Base-by-base conservation (phyloP, 2,329 filamentous ascomycete genomes). In the Colletotrichum gigasporum region DNA sequence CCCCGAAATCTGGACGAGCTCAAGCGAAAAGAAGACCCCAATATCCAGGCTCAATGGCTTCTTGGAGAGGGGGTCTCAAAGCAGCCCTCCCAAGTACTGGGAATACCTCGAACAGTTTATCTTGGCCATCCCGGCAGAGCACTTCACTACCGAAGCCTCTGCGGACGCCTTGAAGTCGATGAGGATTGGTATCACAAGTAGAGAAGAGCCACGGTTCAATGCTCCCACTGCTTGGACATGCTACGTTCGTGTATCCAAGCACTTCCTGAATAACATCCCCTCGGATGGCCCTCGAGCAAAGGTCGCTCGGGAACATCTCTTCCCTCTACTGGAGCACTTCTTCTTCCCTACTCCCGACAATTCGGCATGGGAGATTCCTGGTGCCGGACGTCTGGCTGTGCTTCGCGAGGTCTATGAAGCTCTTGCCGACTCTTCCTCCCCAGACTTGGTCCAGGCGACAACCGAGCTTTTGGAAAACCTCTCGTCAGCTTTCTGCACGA, bases 1-100 rank as follows among this genome's bases (percentile, higher is more conserved):
- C 50, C 89, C 93, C 1, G 83, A 88, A 14, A 81, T 94, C 9
- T 99, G 96, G 96, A 90, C 88, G 1, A 82, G 85, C 76, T 63
- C 83, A 3, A 79, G 75, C 12, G 79, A 80, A n/a, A 86, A 87
- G 67, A 87, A 84, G 60, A 78, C 85, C 1, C 82, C 86, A 0
- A 69, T 86, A 2, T 79, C 80, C 4, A 79, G 90, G 20, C 76
- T 99, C 4, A 85, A 87, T 51, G 81, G 88, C 8, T 96, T 96
- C 69, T 80, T 98, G 6, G 89, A 91, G 66, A 92, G 90, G 70
- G 95, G 96, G 3, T 97, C 95, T 0, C 92, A 97, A 71, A 87
- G 89, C n/a, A 91, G 91, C 3, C 82, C 87, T 0, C 78, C 83
- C 3, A 85, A 83, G 9, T 97, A 90, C 72, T 99, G 96, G 96